Percentiles rank a stretch among this genome's conserved stretches.
These are phyloP conservation scores for Diutina ranongensis DNA, from an alignment of 1,139 yeast species.

Conservation along the genomic window DNA sequence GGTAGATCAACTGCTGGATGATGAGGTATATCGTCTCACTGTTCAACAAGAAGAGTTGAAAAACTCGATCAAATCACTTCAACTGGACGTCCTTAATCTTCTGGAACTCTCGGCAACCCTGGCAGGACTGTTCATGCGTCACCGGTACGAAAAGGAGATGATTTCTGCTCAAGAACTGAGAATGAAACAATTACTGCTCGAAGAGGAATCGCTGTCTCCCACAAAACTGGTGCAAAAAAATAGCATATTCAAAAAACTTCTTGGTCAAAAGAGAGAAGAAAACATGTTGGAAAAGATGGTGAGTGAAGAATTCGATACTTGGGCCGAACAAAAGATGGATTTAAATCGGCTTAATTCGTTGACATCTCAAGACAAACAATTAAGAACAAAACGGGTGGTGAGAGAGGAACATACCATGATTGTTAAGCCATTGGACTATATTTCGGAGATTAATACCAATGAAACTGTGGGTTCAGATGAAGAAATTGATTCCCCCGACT, in stretches of 20 bases:
- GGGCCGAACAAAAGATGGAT: slow-evolving; percentile 26
- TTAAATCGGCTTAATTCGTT: slow-evolving; percentile 69
- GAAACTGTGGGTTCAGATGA: slow-evolving; percentile 19
- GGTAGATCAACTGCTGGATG: slow-evolving; percentile 21
- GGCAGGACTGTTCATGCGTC: slow-evolving; percentile 76
- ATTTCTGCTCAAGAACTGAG: slow-evolving; percentile 1
- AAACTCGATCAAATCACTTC: slow-evolving; percentile 23
- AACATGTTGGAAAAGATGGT: slow-evolving; percentile 13
- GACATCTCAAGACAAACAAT: slow-evolving; percentile 55
- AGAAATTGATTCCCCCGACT: slow-evolving; percentile 9
- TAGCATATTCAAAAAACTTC: slow-evolving; percentile 4
- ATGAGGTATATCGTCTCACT: slow-evolving; percentile 12
- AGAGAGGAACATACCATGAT: slow-evolving; percentile 54
- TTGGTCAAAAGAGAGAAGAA: slow-evolving; percentile 2
- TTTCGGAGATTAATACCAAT: slow-evolving; percentile 39
- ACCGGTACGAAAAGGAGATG: slow-evolving; percentile 38
- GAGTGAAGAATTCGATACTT: slow-evolving; percentile 22
- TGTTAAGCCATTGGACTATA: slow-evolving; percentile 57
- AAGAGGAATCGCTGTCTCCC: not conserved
- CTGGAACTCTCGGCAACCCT: slow-evolving; percentile 79
- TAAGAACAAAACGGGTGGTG: slow-evolving; percentile 58
- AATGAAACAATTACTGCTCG: slow-evolving; percentile 1
- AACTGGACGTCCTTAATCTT: slow-evolving; percentile 36
- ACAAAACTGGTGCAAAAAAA: not conserved
- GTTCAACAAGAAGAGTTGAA: slow-evolving; percentile 10